phyloP scores from a whole-genome alignment of 306 rosid species.

The Vigna trinervia region DNA sequence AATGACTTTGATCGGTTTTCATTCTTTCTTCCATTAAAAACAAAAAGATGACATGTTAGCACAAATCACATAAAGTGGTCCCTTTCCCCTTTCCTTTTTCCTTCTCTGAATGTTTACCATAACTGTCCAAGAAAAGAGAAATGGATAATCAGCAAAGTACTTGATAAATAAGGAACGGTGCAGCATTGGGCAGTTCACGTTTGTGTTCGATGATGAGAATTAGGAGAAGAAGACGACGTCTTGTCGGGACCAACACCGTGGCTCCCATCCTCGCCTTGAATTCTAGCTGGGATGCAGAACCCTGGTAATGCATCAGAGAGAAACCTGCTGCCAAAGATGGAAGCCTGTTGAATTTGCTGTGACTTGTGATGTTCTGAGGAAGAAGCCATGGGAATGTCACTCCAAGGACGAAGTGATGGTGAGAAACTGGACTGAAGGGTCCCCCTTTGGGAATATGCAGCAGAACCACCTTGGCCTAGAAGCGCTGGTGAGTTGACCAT shows the following conservation, averaged over 20 bases:
- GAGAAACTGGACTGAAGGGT: conserved; percentile 98
- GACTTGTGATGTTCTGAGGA: conserved; percentile 54
- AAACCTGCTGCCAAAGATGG: conserved; percentile 70
- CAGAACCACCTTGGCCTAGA: conserved; percentile 58
- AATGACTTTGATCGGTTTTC: conserved; percentile 17
- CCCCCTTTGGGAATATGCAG: conserved; percentile 74
- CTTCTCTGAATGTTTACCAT: conserved; percentile 24
- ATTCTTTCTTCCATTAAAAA: conserved; percentile 37
- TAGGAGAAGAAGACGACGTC: conserved; percentile 71
- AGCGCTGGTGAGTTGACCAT: conserved; percentile 51
- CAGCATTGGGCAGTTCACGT: conserved; percentile 24
- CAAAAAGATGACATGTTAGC: conserved; percentile 41
- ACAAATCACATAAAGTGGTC: conserved; percentile 37
- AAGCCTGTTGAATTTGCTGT: conserved; percentile 58
- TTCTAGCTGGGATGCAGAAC: conserved; percentile 68
- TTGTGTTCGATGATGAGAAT: conserved; percentile 62
- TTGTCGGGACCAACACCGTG: conserved; percentile 57
- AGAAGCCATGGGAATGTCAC: conserved; percentile 59
- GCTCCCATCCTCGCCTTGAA: conserved; percentile 60
- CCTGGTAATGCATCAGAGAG: conserved; percentile 58
- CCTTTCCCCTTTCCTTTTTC: conserved; percentile 33
- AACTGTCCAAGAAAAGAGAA: not conserved
- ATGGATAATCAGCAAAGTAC: conserved; percentile 40
- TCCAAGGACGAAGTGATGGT: conserved; percentile 69
- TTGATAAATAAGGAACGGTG: conserved; percentile 42